Percentiles rank a stretch among this genome's conserved stretches.
These are phyloP conservation scores for Exophiala sp. DNA, from an alignment of 2,329 filamentous ascomycete species.

Conservation along the genomic window DNA sequence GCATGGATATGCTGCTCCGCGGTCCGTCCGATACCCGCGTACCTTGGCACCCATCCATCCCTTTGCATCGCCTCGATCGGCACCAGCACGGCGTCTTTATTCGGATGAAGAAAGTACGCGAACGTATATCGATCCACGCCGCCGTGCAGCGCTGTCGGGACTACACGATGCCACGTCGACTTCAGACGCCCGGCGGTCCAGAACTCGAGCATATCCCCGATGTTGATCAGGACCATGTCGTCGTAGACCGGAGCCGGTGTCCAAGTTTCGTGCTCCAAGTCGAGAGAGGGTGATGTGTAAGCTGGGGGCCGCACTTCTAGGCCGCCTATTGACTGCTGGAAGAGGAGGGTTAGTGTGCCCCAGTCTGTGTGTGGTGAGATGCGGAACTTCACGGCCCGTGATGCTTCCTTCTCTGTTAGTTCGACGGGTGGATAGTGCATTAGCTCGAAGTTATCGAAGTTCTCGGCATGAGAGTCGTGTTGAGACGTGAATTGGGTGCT, in stretches of 20 bases:
- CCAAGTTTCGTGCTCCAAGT: constrained; percentile 6
- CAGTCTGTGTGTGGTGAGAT: constrained; percentile 21
- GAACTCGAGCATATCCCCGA: constrained; percentile 19
- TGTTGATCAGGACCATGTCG: constrained; percentile 16
- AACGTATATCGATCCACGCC: constrained; percentile 14
- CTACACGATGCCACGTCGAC: constrained; percentile 16
- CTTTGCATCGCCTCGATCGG: constrained; percentile 11
- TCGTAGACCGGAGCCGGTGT: constrained; percentile 8
- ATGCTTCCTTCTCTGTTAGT: background rate
- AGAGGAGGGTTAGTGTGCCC: constrained; percentile 18
- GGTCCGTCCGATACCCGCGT: constrained; percentile 12
- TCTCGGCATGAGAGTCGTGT: constrained; percentile 7
- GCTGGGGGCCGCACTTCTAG: constrained; percentile 16
- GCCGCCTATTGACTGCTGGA: constrained; percentile 16
- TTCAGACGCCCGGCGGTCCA: constrained; percentile 16
- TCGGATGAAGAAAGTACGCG: constrained; percentile 17
- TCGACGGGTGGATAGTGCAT: constrained; percentile 18
- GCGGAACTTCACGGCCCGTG: constrained; percentile 1
- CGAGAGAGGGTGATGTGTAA: constrained; percentile 5
- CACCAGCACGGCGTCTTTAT: constrained; percentile 14
- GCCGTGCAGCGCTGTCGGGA: constrained; percentile 5
- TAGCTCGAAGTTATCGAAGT: constrained; percentile 18
- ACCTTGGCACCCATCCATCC: constrained; percentile 15
- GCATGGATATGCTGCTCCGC: constrained; percentile 17
- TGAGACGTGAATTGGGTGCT: constrained; percentile 2